A percentile compares a stretch with the other conserved stretches of the same genome.
These are phyloP conservation scores for Boletus insuetus DNA, from an alignment of 768 basidiomycete genomes.

Conservation along the genomic window DNA sequence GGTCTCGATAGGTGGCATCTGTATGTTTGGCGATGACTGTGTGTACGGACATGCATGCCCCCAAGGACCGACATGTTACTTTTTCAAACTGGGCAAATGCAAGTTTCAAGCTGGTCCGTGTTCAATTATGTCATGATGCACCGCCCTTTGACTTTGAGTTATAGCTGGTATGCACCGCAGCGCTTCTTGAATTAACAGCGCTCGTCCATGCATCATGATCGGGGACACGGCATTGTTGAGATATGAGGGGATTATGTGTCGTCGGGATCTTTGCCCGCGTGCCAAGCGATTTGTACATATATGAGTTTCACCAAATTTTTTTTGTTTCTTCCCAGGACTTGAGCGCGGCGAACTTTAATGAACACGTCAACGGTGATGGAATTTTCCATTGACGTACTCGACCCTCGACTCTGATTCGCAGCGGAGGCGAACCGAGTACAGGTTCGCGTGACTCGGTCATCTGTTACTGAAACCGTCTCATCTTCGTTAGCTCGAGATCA, in stretches of 20 bases:
- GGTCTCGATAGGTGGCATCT: constrained; percentile 44
- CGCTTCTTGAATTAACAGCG: constrained; percentile 19
- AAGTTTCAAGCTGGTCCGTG: constrained; percentile 59
- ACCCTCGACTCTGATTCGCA: constrained; percentile 27
- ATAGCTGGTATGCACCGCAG: constrained; percentile 42
- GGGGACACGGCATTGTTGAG: constrained; percentile 13
- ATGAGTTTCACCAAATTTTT: constrained; percentile 27
- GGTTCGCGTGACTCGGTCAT: constrained; percentile 27
- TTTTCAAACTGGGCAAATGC: constrained; percentile 54
- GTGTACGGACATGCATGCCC: constrained; percentile 38
- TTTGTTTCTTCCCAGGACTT: constrained; percentile 25
- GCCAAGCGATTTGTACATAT: constrained; percentile 34
- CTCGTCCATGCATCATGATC: neutral
- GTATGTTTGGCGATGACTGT: constrained; percentile 59
- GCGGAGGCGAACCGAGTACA: constrained; percentile 24
- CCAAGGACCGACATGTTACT: constrained; percentile 52
- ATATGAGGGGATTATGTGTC: constrained; percentile 3
- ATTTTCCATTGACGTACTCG: constrained; percentile 33
- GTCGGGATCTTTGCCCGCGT: constrained; percentile 8
- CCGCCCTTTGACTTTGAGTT: constrained; percentile 7
- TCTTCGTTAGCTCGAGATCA: constrained; percentile 23
- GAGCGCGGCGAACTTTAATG: constrained; percentile 22
- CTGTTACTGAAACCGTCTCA: constrained; percentile 21
- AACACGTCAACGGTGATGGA: constrained; percentile 34
- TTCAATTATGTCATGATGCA: constrained; percentile 9